Evolutionary conservation across 140 eudicot species (phyloP).

Genomic region (Ambrosia hybrid): DNA sequence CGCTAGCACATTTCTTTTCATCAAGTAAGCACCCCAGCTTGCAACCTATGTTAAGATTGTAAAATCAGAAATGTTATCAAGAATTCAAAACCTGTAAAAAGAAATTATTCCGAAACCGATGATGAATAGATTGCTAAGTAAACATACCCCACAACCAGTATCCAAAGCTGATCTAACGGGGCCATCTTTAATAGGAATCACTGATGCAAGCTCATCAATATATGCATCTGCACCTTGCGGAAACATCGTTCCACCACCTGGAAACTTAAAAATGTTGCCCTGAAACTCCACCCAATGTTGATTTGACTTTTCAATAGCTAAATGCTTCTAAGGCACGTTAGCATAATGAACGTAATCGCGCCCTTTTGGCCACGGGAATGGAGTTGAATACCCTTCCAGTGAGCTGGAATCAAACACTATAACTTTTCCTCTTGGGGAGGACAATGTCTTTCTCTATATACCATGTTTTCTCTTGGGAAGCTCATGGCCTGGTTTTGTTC

Average conservation of each 20-base stretch:
- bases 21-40: slow-evolving; percentile 89
- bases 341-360: slow-evolving; percentile 56
- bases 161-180: slow-evolving; percentile 57
- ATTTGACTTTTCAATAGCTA: slow-evolving; percentile 60
- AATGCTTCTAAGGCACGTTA: slow-evolving; percentile 50
- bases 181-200: slow-evolving; percentile 52
- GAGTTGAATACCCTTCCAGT: slow-evolving; percentile 53
- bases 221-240: slow-evolving; percentile 67
- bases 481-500: slow-evolving; percentile 82
- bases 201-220: slow-evolving; percentile 53
- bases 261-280: slow-evolving; percentile 58
- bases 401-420: slow-evolving; percentile 68
- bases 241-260: slow-evolving; percentile 67
- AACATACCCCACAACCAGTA: slow-evolving; percentile 69
- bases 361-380: slow-evolving; percentile 65
- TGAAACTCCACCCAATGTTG: slow-evolving; percentile 85
- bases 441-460: slow-evolving; percentile 82
- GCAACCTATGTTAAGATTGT: slow-evolving; percentile 55
- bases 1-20: slow-evolving; percentile 61
- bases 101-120: not conserved
- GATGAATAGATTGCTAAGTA: not conserved
- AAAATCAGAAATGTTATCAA: slow-evolving; percentile 15
- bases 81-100: not conserved
- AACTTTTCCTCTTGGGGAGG: slow-evolving; percentile 55
- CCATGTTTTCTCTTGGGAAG: slow-evolving; percentile 77